phyloP scores from a whole-genome alignment of 352 stramenopile species.

The Thalassiosira exigua region DNA sequence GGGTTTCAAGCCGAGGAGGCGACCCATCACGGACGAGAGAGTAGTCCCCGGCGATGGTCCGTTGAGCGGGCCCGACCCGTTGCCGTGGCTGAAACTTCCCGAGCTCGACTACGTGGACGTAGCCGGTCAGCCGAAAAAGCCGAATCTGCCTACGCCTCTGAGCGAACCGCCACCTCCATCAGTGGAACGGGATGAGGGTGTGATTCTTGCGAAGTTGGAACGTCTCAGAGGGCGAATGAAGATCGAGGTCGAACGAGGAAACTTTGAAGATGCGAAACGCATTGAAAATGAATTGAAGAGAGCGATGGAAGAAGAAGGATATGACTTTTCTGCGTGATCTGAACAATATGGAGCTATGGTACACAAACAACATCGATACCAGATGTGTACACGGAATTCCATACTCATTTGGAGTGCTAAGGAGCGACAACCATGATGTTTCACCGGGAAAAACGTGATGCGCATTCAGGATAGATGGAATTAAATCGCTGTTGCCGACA shows the following conservation, averaged over 20 bases:
- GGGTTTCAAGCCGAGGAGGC: slow-evolving; percentile 49
- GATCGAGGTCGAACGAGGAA: slow-evolving; percentile 49
- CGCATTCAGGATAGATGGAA: too few relatives aligned
- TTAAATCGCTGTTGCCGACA: too few relatives aligned
- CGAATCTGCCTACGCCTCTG: slow-evolving; percentile 7
- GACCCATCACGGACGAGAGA: neutral
- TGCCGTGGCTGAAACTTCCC: slow-evolving; percentile 80
- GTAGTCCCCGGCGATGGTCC: neutral
- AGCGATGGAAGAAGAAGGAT: slow-evolving; percentile 60
- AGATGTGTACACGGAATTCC: too few relatives aligned
- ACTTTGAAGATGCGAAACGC: slow-evolving; percentile 53
- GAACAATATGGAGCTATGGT: too few relatives aligned
- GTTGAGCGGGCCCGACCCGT: slow-evolving; percentile 52
- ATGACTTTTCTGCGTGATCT: slow-evolving; percentile 36
- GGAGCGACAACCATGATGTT: too few relatives aligned
- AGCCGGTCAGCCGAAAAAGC: slow-evolving; percentile 60
- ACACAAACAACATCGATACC: too few relatives aligned
- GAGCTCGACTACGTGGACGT: slow-evolving; percentile 80
- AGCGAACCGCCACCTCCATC: neutral
- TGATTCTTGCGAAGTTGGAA: slow-evolving; percentile 53
- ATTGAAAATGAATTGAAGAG: slow-evolving; percentile 61
- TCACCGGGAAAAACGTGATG: too few relatives aligned
- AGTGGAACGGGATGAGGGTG: slow-evolving; percentile 13
- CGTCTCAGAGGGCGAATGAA: slow-evolving; percentile 53
- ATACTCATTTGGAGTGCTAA: too few relatives aligned